These are phyloP conservation scores for Marasmius tenuissimus DNA, from an alignment of 1,284 basidiomycete genomes.

Conservation along the genomic window DNA sequence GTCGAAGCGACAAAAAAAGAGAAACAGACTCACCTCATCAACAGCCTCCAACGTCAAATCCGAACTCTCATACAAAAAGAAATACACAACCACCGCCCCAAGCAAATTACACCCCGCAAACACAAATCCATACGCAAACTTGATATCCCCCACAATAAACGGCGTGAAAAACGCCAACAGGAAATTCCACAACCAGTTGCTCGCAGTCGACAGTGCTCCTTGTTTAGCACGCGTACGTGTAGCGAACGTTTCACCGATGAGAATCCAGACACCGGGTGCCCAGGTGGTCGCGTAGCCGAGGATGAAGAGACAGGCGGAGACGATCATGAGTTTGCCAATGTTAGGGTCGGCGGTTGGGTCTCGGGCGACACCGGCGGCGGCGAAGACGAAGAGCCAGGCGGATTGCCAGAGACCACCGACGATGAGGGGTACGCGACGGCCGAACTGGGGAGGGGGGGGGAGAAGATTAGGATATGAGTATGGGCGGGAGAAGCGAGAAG, in stretches of 20 bases:
- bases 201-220: slow-evolving; percentile 67
- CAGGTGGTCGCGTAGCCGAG: slow-evolving; percentile 77
- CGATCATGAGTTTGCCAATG: slow-evolving; percentile 72
- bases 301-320: slow-evolving; percentile 79
- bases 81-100: slow-evolving; percentile 66
- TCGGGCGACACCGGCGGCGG: slow-evolving; percentile 69
- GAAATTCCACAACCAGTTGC: slow-evolving; percentile 71
- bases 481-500: not conserved
- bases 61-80: slow-evolving; percentile 79
- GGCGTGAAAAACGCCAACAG: slow-evolving; percentile 76
- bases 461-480: not conserved
- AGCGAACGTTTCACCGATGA: slow-evolving; percentile 78
- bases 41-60: slow-evolving; percentile 72
- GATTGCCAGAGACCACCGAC: slow-evolving; percentile 74
- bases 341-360: slow-evolving; percentile 46
- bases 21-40: slow-evolving; percentile 47
- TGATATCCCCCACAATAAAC: slow-evolving; percentile 57
- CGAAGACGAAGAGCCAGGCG: slow-evolving; percentile 77
- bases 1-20: not conserved
- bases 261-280: slow-evolving; percentile 74
- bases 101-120: slow-evolving; percentile 65
- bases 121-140: slow-evolving; percentile 72
- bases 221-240: slow-evolving; percentile 77
- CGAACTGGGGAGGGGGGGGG: slow-evolving; percentile 41
- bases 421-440: slow-evolving; percentile 63